Conservation (phyloP, 2,329 filamentous ascomycete genomes). For the Drechslerella stenobrocha region DNA sequence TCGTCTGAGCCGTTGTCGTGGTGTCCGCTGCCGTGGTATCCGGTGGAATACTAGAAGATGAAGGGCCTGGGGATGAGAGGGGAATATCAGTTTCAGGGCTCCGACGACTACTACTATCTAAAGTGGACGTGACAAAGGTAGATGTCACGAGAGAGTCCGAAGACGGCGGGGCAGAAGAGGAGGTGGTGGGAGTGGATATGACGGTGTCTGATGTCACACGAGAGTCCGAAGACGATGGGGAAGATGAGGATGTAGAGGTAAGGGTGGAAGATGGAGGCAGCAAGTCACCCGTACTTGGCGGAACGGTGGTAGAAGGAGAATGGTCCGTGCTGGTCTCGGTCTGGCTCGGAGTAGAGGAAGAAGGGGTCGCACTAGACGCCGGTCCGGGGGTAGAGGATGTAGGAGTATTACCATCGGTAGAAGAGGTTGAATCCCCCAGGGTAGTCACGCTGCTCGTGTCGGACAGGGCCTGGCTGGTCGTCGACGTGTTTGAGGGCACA, state of each 20-base stretch:
- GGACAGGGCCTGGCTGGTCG: conserved; percentile 9
- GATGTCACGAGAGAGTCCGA: conserved; percentile 1
- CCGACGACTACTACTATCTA: conserved; percentile 2
- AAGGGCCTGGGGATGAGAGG: neutral
- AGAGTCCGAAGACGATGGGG: conserved; percentile 5
- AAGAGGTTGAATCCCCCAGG: conserved; percentile 22
- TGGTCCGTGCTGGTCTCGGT: neutral
- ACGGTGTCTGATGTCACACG: neutral
- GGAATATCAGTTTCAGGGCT: conserved; percentile 6
- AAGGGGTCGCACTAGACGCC: neutral
- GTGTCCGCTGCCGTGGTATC: neutral
- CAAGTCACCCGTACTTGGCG: conserved; percentile 23
- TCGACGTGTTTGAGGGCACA: conserved; percentile 24
- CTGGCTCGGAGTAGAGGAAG: neutral
- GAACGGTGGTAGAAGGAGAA: conserved; percentile 11
- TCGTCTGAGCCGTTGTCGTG: neutral
- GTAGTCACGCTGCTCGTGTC: conserved; percentile 10
- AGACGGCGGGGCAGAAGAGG: conserved; percentile 5
- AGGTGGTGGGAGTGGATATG: neutral
- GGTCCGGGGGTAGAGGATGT: neutral
- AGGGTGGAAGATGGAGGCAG: conserved; percentile 6
- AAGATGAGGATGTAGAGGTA: conserved; percentile 1
- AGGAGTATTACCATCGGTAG: conserved; percentile 26
- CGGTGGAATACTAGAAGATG: neutral
- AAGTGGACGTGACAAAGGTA: neutral